These are phyloP conservation scores for Alnus glutinosa DNA, from an alignment of 306 rosid genomes.

Conservation along the genomic window DNA sequence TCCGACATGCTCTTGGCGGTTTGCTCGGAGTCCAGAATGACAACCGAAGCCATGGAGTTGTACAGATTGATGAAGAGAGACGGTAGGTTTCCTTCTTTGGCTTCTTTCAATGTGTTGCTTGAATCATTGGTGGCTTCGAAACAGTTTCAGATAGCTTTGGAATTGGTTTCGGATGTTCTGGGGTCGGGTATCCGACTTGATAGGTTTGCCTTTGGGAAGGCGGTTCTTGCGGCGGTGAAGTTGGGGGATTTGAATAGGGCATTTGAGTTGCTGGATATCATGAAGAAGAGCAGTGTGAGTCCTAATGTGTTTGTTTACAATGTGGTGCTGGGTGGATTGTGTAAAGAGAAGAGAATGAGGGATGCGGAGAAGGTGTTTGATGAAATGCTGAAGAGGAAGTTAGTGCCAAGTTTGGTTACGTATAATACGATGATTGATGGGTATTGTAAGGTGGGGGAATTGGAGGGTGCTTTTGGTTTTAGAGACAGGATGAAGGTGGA, in stretches of 20 bases:
- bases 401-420: slow-evolving; percentile 52
- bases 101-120: slow-evolving; percentile 47
- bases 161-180: slow-evolving; percentile 46
- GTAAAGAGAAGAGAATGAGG: slow-evolving; percentile 45
- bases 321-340: slow-evolving; percentile 51
- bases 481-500: slow-evolving; percentile 58
- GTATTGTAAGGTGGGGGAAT: slow-evolving; percentile 61
- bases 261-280: slow-evolving; percentile 37
- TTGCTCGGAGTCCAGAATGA: slow-evolving; percentile 45
- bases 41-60: slow-evolving; percentile 42
- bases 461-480: slow-evolving; percentile 61
- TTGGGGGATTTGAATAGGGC: slow-evolving; percentile 50
- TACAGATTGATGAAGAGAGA: slow-evolving; percentile 52
- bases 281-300: slow-evolving; percentile 43
- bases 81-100: slow-evolving; percentile 46
- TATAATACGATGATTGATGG: slow-evolving; percentile 71
- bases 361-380: slow-evolving; percentile 71
- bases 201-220: slow-evolving; percentile 51
- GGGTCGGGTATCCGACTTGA: slow-evolving; percentile 54
- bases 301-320: slow-evolving; percentile 62
- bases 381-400: slow-evolving; percentile 49
- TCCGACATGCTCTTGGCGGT: slow-evolving; percentile 50
- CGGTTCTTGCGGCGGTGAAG: slow-evolving; percentile 63
- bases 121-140: slow-evolving; percentile 38
- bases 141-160: slow-evolving; percentile 39